Conservation (phyloP, 2,329 filamentous ascomycete species). For the Pseudogymnoascus sp. region DNA sequence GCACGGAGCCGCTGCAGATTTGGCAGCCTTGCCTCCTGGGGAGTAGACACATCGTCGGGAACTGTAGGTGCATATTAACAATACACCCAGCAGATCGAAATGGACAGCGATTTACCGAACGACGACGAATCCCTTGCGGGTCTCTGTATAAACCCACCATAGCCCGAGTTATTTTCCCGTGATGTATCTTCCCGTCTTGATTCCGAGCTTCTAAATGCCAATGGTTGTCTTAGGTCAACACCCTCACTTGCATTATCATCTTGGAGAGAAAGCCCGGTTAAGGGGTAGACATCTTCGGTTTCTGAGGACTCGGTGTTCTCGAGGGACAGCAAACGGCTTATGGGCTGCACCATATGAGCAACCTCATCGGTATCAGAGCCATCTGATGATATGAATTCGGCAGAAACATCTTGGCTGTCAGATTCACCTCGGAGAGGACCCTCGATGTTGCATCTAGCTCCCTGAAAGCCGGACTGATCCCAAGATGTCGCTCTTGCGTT, state of each 20-base stretch:
- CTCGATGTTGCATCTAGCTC: neutral
- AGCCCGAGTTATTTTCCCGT: slow-evolving; percentile 24
- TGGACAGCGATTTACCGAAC: neutral
- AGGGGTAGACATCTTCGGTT: neutral
- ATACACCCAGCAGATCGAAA: neutral
- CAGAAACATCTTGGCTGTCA: neutral
- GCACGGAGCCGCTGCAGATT: slow-evolving; percentile 13
- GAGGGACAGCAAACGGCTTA: neutral
- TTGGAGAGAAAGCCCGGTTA: neutral
- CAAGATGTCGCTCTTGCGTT: neutral
- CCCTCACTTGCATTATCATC: neutral
- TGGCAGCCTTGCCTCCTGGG: slow-evolving; percentile 18
- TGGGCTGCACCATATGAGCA: neutral
- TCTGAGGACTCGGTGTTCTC: neutral
- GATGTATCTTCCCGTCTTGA: neutral
- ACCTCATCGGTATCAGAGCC: neutral
- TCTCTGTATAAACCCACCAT: slow-evolving; percentile 25
- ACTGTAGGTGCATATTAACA: slow-evolving; percentile 15
- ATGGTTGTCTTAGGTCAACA: neutral
- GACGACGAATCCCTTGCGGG: slow-evolving; percentile 14
- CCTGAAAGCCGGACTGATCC: neutral
- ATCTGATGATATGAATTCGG: neutral
- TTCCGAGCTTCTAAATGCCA: neutral
- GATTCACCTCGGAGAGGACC: neutral
- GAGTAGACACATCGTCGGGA: slow-evolving; percentile 25